phyloP scores from a whole-genome alignment of 352 stramenopile genomes.

The Phytophthora pinifolia region DNA sequence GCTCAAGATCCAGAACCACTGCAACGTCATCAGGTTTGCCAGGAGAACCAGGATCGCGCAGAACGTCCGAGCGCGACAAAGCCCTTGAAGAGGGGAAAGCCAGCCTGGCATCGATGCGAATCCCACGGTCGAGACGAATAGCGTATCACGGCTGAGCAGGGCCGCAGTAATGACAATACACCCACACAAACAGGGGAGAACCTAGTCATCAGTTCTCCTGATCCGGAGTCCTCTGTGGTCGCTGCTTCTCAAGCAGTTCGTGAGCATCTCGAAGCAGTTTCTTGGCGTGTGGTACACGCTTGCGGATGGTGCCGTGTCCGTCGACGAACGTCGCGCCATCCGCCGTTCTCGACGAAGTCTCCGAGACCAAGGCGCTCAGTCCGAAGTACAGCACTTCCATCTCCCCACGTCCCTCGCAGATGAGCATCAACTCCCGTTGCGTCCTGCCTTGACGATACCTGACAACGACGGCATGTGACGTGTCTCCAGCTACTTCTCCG shows the following conservation, averaged over 20 bases:
- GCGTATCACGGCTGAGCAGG: no score
- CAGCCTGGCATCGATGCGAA: no score
- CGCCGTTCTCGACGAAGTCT: conserved; percentile 40
- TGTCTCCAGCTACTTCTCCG: conserved; percentile 6
- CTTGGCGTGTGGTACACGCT: conserved; percentile 65
- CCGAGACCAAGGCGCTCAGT: conserved; percentile 45
- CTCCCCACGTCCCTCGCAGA: conserved; percentile 63
- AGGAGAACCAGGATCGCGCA: no score
- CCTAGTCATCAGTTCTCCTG: conserved; percentile 2
- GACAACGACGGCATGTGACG: conserved; percentile 37
- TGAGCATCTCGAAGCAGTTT: conserved; percentile 52
- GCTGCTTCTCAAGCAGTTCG: conserved; percentile 39
- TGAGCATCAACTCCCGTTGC: conserved; percentile 49
- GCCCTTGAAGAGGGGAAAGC: no score
- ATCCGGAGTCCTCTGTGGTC: conserved; percentile 14
- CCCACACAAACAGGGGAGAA: no score
- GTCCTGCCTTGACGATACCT: conserved; percentile 32
- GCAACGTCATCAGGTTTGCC: no score
- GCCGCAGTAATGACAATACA: no score
- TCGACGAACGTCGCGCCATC: conserved; percentile 62
- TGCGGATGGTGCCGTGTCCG: conserved; percentile 60
- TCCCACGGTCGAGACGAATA: no score
- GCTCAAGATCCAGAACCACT: no score
- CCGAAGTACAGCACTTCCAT: conserved; percentile 59
- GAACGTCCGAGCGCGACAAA: no score